Evolutionary conservation across 257 asterid species (phyloP).

Genomic region (Linderniella brevidens): DNA sequence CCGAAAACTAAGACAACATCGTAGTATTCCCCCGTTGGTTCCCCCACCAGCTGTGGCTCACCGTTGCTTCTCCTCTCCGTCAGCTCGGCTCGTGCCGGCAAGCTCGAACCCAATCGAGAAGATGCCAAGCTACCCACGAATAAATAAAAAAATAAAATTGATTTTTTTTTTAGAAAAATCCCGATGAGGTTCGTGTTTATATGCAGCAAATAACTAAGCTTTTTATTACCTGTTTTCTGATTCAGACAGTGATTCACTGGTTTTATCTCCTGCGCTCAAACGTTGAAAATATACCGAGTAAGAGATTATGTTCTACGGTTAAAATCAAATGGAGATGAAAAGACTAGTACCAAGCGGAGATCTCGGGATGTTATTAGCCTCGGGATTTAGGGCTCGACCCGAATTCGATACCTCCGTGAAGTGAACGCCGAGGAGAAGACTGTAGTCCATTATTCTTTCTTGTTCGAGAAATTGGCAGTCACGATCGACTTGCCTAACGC

Average conservation of each 20-base stretch:
- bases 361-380: conserved; percentile 6
- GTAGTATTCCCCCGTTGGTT: conserved; percentile 58
- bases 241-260: no score
- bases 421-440: conserved; percentile 78
- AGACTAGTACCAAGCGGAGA: no score
- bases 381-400: conserved; percentile 29
- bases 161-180: conserved; percentile 21
- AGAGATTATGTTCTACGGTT: no score
- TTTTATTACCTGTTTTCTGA: conserved; percentile 19
- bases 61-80: conserved; percentile 27
- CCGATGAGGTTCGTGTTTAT: background rate
- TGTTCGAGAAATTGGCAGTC: conserved; percentile 90
- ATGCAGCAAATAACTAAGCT: conserved; percentile 10
- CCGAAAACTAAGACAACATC: conserved; percentile 68
- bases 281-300: no score
- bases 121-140: no score
- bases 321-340: no score
- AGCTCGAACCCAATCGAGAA: no score
- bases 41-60: conserved; percentile 53
- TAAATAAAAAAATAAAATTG: no score
- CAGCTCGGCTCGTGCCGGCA: conserved; percentile 65
- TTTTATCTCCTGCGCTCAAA: no score
- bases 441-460: conserved; percentile 88
- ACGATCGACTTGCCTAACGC: conserved; percentile 54
- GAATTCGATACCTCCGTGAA: conserved; percentile 42